phyloP scores from a whole-genome alignment of 1,284 basidiomycete species.

The Marasmius oreades region DNA sequence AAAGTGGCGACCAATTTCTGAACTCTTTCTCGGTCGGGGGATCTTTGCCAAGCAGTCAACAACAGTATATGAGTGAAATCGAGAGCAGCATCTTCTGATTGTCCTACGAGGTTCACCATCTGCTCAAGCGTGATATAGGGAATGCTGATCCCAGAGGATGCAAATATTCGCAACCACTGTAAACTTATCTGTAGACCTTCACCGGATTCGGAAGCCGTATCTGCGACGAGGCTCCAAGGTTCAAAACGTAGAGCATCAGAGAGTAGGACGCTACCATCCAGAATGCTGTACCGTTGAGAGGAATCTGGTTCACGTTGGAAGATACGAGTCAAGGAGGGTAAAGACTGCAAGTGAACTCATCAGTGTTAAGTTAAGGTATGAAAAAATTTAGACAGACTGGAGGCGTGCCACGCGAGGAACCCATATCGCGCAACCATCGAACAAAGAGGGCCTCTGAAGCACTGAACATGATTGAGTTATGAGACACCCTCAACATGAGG shows the following conservation, averaged over 20 bases:
- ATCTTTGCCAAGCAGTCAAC: slow-evolving; percentile 50
- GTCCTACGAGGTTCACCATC: slow-evolving; percentile 39
- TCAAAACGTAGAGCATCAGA: slow-evolving; percentile 35
- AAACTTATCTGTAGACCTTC: slow-evolving; percentile 49
- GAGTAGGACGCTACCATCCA: slow-evolving; percentile 29
- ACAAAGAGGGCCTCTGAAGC: slow-evolving; percentile 61
- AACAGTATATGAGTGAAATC: slow-evolving; percentile 51
- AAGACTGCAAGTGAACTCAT: slow-evolving; percentile 32
- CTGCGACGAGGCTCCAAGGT: slow-evolving; percentile 53
- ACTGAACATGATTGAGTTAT: slow-evolving; percentile 55
- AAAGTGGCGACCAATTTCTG: slow-evolving; percentile 47
- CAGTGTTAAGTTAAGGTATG: not conserved
- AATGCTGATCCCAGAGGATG: slow-evolving; percentile 67
- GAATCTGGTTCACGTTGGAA: slow-evolving; percentile 51
- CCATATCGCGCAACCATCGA: slow-evolving; percentile 57
- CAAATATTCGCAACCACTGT: slow-evolving; percentile 63
- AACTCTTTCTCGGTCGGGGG: slow-evolving; percentile 54
- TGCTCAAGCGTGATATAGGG: slow-evolving; percentile 47
- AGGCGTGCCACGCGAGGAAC: slow-evolving; percentile 27
- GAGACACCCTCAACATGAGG: slow-evolving; percentile 50
- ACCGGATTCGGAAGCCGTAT: slow-evolving; percentile 38
- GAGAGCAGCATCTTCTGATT: slow-evolving; percentile 37
- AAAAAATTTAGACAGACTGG: slow-evolving; percentile 32
- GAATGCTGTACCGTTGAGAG: slow-evolving; percentile 33
- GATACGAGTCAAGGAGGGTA: slow-evolving; percentile 54